Evolutionary conservation across 352 stramenopile species (phyloP).

Genomic region (Pythium phragmitis): DNA sequence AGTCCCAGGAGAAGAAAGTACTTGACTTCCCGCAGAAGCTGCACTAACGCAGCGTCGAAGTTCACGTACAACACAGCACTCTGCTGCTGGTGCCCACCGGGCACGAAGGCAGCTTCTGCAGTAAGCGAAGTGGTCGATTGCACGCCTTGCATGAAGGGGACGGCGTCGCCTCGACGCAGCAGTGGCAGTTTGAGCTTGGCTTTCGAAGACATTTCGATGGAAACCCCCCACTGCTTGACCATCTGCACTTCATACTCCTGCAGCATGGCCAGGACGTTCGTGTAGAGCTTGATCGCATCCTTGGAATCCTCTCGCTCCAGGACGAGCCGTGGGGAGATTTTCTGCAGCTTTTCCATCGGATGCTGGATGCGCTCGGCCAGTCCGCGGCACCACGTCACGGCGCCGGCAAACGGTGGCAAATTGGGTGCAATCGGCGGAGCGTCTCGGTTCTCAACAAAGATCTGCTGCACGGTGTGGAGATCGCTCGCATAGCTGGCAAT

Average conservation of each 20-base stretch:
- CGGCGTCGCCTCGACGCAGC: constrained; percentile 49
- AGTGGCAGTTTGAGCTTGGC: constrained; percentile 88
- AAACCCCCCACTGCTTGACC: constrained; percentile 77
- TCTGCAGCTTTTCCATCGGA: constrained; percentile 87
- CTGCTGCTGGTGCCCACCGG: neutral
- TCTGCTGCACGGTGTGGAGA: constrained; percentile 82
- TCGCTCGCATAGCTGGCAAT: constrained; percentile 82
- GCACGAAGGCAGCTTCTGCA: neutral
- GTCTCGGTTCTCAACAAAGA: constrained; percentile 89
- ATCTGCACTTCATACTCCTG: constrained; percentile 84
- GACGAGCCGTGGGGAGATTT: constrained; percentile 73
- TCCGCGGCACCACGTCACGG: constrained; percentile 89
- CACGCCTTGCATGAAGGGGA: neutral
- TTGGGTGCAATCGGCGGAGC: constrained; percentile 87
- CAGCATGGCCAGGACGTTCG: constrained; percentile 80
- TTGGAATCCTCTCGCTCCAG: constrained; percentile 89
- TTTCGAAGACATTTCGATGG: constrained; percentile 79
- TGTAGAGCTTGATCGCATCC: constrained; percentile 90
- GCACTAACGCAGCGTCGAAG: constrained; percentile 89
- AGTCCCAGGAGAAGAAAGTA: constrained; percentile 92
- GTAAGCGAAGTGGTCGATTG: too few species aligned
- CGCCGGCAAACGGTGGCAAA: constrained; percentile 87
- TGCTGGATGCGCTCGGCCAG: constrained; percentile 85
- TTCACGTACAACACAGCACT: constrained; percentile 76
- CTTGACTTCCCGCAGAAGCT: constrained; percentile 92